phyloP scores from a whole-genome alignment of 306 rosid genomes.

The Herpetospermum pedunculosum region DNA sequence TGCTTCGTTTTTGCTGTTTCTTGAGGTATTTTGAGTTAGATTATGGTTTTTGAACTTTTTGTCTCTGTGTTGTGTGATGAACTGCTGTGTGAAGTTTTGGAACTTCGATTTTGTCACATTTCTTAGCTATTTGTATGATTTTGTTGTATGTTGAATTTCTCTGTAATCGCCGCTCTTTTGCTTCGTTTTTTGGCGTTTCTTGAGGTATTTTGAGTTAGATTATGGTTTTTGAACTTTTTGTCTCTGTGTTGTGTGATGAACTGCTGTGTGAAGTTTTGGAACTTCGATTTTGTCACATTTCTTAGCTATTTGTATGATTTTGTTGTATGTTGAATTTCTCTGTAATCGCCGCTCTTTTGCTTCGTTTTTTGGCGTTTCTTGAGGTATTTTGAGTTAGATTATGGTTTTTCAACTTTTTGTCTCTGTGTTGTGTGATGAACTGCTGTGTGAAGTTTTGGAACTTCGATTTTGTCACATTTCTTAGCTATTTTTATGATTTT shows the following conservation, averaged over 20 bases:
- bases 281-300: no score
- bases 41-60: not conserved
- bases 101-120: no score
- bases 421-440: not conserved
- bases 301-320: no score
- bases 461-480: not conserved
- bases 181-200: not conserved
- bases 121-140: no score
- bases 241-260: not conserved
- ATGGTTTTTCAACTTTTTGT: not conserved
- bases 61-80: not conserved
- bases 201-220: not conserved
- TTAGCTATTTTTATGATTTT: not conserved
- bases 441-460: not conserved
- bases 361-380: not conserved
- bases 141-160: no score
- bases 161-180: not conserved
- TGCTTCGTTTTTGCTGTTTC: not conserved
- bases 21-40: not conserved
- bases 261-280: no score
- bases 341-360: not conserved
- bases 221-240: not conserved
- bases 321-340: not conserved
- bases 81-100: no score
- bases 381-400: not conserved